A percentile compares a stretch with the other conserved stretches of the same genome.
phyloP scores from a whole-genome alignment of 495 filamentous ascomycete genomes.

The Xylaria telfairii region DNA sequence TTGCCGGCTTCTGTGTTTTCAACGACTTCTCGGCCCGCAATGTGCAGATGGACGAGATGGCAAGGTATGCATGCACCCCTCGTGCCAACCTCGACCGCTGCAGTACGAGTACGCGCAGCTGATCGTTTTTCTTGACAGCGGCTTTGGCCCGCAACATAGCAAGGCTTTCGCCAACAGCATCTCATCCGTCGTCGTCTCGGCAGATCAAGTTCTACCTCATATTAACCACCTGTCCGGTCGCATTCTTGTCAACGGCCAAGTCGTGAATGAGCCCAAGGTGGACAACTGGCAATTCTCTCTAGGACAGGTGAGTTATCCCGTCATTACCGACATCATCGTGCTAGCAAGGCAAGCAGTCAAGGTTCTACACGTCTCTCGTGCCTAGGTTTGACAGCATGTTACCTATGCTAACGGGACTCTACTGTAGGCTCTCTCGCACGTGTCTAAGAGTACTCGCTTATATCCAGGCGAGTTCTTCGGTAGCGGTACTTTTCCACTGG shows the following conservation, averaged over 20 bases:
- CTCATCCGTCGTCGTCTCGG: slow-evolving; percentile 20
- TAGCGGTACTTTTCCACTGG: slow-evolving; percentile 24
- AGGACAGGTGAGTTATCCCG: slow-evolving; percentile 19
- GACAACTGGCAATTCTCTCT: slow-evolving; percentile 23
- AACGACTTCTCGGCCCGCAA: slow-evolving; percentile 29
- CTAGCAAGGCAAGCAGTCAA: not conserved
- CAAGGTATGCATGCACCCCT: slow-evolving; percentile 12
- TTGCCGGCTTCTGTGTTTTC: slow-evolving; percentile 27
- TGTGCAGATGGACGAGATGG: slow-evolving; percentile 26
- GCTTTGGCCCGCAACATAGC: slow-evolving; percentile 28
- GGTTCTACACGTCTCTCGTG: not conserved
- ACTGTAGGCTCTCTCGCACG: slow-evolving; percentile 22
- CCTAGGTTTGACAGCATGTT: not conserved
- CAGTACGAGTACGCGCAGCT: not conserved
- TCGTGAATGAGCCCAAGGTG: slow-evolving; percentile 12
- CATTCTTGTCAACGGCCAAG: slow-evolving; percentile 20
- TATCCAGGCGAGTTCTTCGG: slow-evolving; percentile 31
- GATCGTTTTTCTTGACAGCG: slow-evolving; percentile 5
- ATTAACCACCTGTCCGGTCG: slow-evolving; percentile 21
- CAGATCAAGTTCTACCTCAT: slow-evolving; percentile 21
- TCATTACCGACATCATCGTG: not conserved
- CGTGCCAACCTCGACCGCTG: not conserved
- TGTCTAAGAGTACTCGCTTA: slow-evolving; percentile 22
- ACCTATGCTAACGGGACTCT: not conserved
- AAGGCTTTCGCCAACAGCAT: slow-evolving; percentile 29